Evolutionary conservation across 2,329 filamentous ascomycete genomes (phyloP), one percentile per base, ranked within the genome.

Genomic region (Drechslerella coelobrocha): DNA sequence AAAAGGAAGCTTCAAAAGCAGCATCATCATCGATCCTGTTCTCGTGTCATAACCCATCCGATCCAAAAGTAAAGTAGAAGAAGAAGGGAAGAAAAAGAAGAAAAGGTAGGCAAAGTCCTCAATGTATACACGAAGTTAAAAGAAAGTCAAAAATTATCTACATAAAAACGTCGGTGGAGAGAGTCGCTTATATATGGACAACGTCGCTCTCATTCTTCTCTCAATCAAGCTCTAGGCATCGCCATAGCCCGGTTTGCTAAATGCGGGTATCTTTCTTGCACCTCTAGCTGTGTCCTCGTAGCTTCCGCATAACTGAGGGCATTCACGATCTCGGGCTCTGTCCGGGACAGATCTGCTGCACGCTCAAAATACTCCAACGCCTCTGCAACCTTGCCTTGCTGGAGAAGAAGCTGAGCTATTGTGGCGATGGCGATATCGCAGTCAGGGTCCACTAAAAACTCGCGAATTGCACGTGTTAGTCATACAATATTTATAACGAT

Each of bases 341-440:
- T 99, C 76, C 94, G 85, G 50, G 92, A 92, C 57, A 99, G 87
- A 81, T 97, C 92, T 26, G 93, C 94, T 1, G 94, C 94, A 72
- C 91, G 89, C 83, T 97, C 92, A 78, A 99, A 99, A 83, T 97
- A 97, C 80, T 89, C 91, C 74, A 99, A 87, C 0, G 94, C 94
- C 73, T 97, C 91, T 34, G 89, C 90, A 66, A 99, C 93, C 82
- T 97, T 97, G 80, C 94, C 94, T 83, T 97, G 94, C 80, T 99
- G 94, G 34, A 99, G 86, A 56, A 99, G 88, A 43, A 99, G 86
- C 81, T 99, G 94, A 9, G 94, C 94, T 91, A 99, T 97, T 60
- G 94, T 99, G 57, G 94, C 94, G 43, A 99, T 94, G 43, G 94
- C 94, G 77, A 99, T 99, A 77, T 99, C 94, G 78, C 94, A 99